Base-by-base conservation (phyloP, 164 flowering plant genomes). In the Liquidambar formosana region DNA sequence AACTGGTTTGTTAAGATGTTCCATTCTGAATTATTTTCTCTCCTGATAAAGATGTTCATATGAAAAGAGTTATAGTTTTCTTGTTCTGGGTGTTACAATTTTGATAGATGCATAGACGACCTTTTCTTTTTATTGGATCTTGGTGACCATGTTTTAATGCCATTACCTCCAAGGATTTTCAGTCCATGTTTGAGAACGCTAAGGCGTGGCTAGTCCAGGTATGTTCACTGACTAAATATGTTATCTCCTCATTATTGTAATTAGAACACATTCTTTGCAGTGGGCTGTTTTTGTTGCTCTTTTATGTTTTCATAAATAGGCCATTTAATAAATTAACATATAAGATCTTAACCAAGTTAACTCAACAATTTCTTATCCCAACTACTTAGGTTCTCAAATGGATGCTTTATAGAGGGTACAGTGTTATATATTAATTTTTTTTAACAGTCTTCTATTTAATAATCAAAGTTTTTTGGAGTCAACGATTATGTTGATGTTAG, bases 171-270 rank as follows among this genome's bases (percentile, higher is more conserved):
- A 73, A 82, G 67, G 80, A 88, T 63, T 86, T 89, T 66, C 60
- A 48, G 47, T 61, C 84, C 62, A 62, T 75, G 33, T 72, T 88
- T 54, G 76, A 75, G 56, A 69, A 57, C 67, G 46, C 65, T 53
- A 77, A 77, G 70, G 78, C 90, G 57, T 80, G 69, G 81, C 73
- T 95, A 59, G 64, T 95, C 75, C 97, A 86, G 94, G 99, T 94
- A 76, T 65, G 51, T 19, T 57, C 58, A 18, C 10, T 56, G 6
- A 27, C 33, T 26, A 59, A 27, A 3, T 45, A 54, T 54, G 49
- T 26, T 62, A 12, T 52, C 10, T 27, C 26, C 14, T 19, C 41
- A 1, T 8, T 53, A 66, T n/a, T 43, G 16, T 13, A 41, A 5
- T 21, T 18, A 13, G 26, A 63, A 16, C 28, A 53, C 26, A 22